Evolutionary conservation across 306 rosid species (phyloP), one percentile per base, ranked within the genome.

Genomic region (Gynostemma pentaphyllum): DNA sequence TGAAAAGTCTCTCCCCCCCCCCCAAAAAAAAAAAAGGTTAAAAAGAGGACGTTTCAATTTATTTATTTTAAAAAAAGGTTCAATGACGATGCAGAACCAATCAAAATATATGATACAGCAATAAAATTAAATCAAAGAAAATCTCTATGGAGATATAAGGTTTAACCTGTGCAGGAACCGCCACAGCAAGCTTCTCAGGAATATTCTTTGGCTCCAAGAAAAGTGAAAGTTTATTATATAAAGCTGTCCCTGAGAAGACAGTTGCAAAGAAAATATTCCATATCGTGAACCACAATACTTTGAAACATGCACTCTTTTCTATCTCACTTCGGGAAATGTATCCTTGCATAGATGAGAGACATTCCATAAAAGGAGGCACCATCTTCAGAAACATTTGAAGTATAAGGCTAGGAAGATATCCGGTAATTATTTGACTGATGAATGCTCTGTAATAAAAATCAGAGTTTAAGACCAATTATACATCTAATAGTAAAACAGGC

Each of bases 201-300:
- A 92, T 82, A 77, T 63, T 49, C 76, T 73, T 82, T 56, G 87
- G 95, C 49, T 88, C 90, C 57, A 92, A 90, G 69, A 86, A 4
- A 63, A 76, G 15, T 22, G 82, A 71, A 68, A 82, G 15, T 81
- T 78, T 77, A n/a, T n/a, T n/a, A 72, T 71, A 69, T 28, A 88
- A 45, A 75, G 54, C 70, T 41, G 99, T 79, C 44, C 99, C 99
- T 22, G 96, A 92, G 79, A 92, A 86, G 57, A 87, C 79, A 48
- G 99, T 79, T n/a, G 95, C 99, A 46, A 92, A 84, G 74, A 92
- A 88, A 7, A 82, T 77, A 68, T 92, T 92, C 99, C 99, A 88
- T 68, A 92, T 62, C 23, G 96, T 86, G 85, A 88, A 88, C 95
- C 94, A 88, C 64, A 92, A 74, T 32, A 92, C 99, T 86, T 92